A percentile compares a stretch with the other conserved stretches of the same genome.
These are phyloP conservation scores for Waitea zeae DNA, from an alignment of 1,284 basidiomycete species.

Conservation along the genomic window DNA sequence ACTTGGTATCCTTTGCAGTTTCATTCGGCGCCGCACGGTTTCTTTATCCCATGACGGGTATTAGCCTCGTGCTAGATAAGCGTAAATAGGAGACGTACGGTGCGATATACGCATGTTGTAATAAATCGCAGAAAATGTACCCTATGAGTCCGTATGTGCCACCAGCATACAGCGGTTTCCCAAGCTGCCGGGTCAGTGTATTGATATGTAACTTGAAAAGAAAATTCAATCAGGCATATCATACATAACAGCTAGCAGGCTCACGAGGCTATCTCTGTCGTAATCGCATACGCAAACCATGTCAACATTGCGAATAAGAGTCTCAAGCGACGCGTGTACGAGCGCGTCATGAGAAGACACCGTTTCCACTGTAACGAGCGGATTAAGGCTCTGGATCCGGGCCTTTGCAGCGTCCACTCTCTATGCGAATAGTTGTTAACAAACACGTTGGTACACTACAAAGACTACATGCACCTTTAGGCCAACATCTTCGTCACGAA, in stretches of 20 bases:
- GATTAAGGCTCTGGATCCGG: constrained; percentile 81
- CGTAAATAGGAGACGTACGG: constrained; percentile 34
- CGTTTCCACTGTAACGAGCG: constrained; percentile 71
- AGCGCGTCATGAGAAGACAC: constrained; percentile 31
- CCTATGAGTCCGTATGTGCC: constrained; percentile 85
- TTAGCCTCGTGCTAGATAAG: constrained; percentile 6
- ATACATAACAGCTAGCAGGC: constrained; percentile 15
- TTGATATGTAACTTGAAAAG: constrained; percentile 55
- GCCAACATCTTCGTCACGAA: constrained; percentile 84
- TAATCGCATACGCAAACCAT: constrained; percentile 76
- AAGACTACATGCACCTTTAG: constrained; percentile 51
- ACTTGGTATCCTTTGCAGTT: constrained; percentile 44
- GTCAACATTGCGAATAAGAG: constrained; percentile 48
- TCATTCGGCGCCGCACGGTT: constrained; percentile 48
- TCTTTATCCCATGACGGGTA: constrained; percentile 22
- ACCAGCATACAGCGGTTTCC: constrained; percentile 76
- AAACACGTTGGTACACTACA: too few species aligned
- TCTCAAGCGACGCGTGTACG: constrained; percentile 36
- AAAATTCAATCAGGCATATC: constrained; percentile 7
- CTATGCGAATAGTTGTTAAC: constrained; percentile 32
- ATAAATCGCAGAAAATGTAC: constrained; percentile 88
- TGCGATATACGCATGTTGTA: constrained; percentile 71
- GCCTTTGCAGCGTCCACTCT: constrained; percentile 70
- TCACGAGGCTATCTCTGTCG: constrained; percentile 49
- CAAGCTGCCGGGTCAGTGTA: constrained; percentile 48